These are phyloP conservation scores for Alternaria triticimaculans DNA, from an alignment of 2,329 filamentous ascomycete species.

Conservation along the genomic window DNA sequence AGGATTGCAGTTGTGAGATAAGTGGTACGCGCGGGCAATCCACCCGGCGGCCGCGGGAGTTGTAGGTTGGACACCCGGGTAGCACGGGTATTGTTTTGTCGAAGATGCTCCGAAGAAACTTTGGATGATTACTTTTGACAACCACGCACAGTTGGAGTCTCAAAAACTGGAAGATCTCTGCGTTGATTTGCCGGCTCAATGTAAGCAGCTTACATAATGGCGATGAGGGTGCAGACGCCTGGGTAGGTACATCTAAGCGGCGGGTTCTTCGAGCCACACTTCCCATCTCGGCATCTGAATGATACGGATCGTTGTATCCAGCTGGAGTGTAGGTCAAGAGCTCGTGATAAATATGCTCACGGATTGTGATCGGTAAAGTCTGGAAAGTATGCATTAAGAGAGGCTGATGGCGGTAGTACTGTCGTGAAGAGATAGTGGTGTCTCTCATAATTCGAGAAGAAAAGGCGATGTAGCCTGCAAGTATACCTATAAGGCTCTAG, in stretches of 20 bases:
- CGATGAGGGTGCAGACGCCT: background rate
- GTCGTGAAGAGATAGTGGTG: background rate
- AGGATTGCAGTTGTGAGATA: constrained; percentile 9
- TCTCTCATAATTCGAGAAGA: background rate
- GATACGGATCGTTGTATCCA: background rate
- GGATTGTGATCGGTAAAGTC: constrained; percentile 2
- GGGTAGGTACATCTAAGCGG: background rate
- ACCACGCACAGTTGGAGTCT: constrained; percentile 5
- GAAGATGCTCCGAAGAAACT: background rate
- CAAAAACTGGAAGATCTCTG: constrained; percentile 1
- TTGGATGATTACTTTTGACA: constrained; percentile 5
- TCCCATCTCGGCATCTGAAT: background rate
- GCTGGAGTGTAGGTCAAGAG: constrained; percentile 2
- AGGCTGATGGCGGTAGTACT: background rate
- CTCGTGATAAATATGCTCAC: constrained; percentile 6
- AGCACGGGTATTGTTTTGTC: background rate
- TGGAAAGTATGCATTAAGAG: background rate
- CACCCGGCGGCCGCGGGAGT: background rate
- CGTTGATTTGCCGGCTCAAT: constrained; percentile 2
- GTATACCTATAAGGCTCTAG: constrained; percentile 36
- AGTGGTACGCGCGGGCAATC: background rate
- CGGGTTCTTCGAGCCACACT: background rate
- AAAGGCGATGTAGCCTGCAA: background rate
- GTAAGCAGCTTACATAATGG: constrained; percentile 7
- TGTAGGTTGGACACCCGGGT: background rate